Conservation (phyloP, 2,329 filamentous ascomycete species). For the Lasiodiplodia sp. region DNA sequence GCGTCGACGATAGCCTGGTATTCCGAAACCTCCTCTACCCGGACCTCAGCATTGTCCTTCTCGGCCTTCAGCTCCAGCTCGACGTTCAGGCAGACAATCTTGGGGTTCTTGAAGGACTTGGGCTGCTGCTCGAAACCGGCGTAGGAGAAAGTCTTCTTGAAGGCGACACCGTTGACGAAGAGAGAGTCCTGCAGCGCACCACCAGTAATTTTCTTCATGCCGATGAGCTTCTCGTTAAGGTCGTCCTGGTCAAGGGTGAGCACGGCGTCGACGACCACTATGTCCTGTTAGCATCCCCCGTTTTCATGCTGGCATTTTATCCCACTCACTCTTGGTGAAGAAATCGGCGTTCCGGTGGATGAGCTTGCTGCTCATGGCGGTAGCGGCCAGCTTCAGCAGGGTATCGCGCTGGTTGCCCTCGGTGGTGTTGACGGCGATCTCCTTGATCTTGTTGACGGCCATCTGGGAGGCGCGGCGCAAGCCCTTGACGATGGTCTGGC, state of each 20-base stretch:
- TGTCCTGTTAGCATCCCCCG: conserved; percentile 2
- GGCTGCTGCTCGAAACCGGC: conserved; percentile 99
- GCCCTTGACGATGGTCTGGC: conserved; percentile 97
- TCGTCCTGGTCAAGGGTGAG: conserved; percentile 95
- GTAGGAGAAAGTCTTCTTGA: conserved; percentile 99
- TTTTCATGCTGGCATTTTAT: not conserved
- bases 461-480: conserved; percentile 85
- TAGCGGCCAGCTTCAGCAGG: conserved; percentile 85
- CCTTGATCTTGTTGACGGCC: conserved; percentile 98
- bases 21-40: conserved; percentile 97
- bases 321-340: conserved; percentile 87
- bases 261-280: conserved; percentile 98
- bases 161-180: conserved; percentile 97
- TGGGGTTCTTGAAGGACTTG: conserved; percentile 91
- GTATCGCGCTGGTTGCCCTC: conserved; percentile 88
- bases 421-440: conserved; percentile 87
- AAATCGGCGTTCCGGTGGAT: conserved; percentile 97
- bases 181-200: conserved; percentile 95
- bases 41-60: conserved; percentile 98
- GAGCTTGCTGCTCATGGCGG: conserved; percentile 99
- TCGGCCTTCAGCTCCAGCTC: conserved; percentile 98
- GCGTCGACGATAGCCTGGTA: conserved; percentile 99
- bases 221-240: conserved; percentile 96
- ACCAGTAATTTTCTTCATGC: conserved; percentile 97
- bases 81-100: conserved; percentile 97